These are phyloP conservation scores for Entomortierella lignicola DNA, from an alignment of 192 early-diverging fungal genomes.

Conservation along the genomic window DNA sequence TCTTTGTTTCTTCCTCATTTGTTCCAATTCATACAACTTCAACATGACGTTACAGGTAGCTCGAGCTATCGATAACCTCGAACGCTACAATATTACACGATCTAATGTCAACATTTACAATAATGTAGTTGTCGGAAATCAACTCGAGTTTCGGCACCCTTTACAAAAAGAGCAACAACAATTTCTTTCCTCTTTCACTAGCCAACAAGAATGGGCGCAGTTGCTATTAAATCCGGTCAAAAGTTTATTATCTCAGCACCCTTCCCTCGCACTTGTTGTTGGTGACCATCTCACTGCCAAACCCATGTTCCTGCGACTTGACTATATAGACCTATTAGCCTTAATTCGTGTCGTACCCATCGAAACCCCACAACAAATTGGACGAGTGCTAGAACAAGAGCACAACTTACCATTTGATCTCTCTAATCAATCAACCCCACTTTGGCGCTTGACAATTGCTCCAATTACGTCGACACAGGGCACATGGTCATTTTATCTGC, in stretches of 20 bases:
- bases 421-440: conserved; percentile 7
- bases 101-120: conserved; percentile 48
- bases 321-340: neutral
- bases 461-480: neutral
- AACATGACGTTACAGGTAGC: conserved; percentile 15
- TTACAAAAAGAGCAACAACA: neutral
- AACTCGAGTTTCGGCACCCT: conserved; percentile 9
- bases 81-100: conserved; percentile 44
- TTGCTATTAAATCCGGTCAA: conserved; percentile 15
- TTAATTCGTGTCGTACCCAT: conserved; percentile 10
- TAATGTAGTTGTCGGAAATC: conserved; percentile 27
- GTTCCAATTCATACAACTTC: neutral
- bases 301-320: conserved; percentile 31
- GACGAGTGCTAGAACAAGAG: conserved; percentile 23
- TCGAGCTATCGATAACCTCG: conserved; percentile 42
- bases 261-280: conserved; percentile 11
- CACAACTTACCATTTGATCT: conserved; percentile 46
- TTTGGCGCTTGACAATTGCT: conserved; percentile 35
- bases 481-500: conserved; percentile 9
- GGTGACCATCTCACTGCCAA: conserved; percentile 35
- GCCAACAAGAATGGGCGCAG: conserved; percentile 20
- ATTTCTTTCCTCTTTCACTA: neutral
- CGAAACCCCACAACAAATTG: neutral
- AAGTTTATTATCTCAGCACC: conserved; percentile 9
- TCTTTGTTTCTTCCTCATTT: too few species aligned